phyloP scores from a whole-genome alignment of 352 stramenopile genomes.

The Achlya hypogyna region DNA sequence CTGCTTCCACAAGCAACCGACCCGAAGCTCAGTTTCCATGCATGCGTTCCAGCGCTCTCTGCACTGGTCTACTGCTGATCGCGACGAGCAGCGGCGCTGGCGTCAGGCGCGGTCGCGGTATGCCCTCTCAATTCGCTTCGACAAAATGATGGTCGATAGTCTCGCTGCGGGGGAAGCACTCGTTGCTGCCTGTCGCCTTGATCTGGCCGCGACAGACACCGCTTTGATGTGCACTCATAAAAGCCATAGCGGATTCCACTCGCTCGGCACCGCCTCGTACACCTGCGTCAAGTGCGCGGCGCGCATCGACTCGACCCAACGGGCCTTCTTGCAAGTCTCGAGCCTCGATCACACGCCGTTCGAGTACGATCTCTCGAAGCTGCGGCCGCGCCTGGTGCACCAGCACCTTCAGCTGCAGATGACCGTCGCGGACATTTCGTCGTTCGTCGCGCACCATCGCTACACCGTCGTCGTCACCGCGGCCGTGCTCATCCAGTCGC shows the following conservation, averaged over 20 bases:
- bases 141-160: too few relatives aligned
- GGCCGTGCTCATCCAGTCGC: constrained; percentile 9
- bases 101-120: too few relatives aligned
- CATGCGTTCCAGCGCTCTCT: background rate
- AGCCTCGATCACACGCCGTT: constrained; percentile 5
- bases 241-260: constrained; percentile 1
- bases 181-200: too few relatives aligned
- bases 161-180: too few relatives aligned
- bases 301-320: background rate
- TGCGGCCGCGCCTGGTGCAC: background rate
- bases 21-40: too few relatives aligned
- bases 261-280: constrained; percentile 4
- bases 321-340: background rate
- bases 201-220: background rate
- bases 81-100: too few relatives aligned
- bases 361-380: constrained; percentile 5
- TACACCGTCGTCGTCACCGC: background rate
- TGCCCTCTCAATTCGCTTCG: too few relatives aligned
- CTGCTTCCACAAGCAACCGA: background rate
- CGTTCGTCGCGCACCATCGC: background rate
- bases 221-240: background rate
- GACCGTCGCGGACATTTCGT: background rate
- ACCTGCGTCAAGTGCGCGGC: constrained; percentile 2
- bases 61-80: too few relatives aligned
- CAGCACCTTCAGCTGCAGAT: background rate